A percentile compares a stretch with the other conserved stretches of the same genome.
phyloP scores from a whole-genome alignment of 345 rosid species.

The Eucalyptus sideroxylon region DNA sequence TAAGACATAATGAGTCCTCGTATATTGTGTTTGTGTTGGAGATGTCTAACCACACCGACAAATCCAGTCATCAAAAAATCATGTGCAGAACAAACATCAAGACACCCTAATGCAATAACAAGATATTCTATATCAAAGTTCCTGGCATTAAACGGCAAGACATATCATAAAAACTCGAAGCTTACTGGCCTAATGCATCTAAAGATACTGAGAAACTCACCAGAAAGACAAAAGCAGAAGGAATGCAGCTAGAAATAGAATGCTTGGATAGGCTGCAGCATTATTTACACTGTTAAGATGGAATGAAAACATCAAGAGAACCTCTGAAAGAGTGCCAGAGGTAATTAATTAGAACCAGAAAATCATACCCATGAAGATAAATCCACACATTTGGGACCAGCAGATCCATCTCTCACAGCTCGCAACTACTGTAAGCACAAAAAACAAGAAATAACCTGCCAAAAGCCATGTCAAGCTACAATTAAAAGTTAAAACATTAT shows the following conservation, averaged over 20 bases:
- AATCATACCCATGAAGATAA: constrained; percentile 29
- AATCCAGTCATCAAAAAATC: background rate
- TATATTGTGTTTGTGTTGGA: background rate
- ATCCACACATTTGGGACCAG: constrained; percentile 27
- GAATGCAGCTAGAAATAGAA: constrained; percentile 47
- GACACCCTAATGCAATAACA: background rate
- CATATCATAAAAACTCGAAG: background rate
- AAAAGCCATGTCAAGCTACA: background rate
- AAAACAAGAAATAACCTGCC: constrained; percentile 24
- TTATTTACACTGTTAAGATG: background rate
- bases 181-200: background rate
- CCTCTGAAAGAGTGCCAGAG: background rate
- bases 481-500: background rate
- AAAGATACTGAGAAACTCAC: constrained; percentile 9
- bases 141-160: background rate
- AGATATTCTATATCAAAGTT: background rate
- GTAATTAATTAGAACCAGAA: background rate
- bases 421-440: constrained; percentile 10
- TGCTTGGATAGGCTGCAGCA: constrained; percentile 46
- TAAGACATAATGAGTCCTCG: background rate
- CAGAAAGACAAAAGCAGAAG: constrained; percentile 59
- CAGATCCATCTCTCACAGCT: constrained; percentile 21
- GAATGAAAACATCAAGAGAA: background rate
- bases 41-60: background rate
- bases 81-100: background rate